phyloP scores from a whole-genome alignment of 2,329 filamentous ascomycete species.

The Talaromyces piceae region DNA sequence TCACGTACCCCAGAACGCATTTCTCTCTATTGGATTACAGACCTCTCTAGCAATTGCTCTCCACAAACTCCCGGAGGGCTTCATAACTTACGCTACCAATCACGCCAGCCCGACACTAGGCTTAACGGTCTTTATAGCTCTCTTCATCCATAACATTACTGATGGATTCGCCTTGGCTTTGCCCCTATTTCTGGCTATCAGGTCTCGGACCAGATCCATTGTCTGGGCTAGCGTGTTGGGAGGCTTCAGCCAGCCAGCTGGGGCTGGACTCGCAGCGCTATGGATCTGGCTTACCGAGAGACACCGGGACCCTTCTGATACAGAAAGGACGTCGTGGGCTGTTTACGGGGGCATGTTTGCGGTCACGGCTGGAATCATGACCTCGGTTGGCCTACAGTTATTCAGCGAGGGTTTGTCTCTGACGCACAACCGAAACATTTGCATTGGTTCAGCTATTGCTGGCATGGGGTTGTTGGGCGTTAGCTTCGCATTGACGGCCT shows the following conservation, averaged over 20 bases:
- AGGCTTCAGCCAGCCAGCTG: constrained; percentile 77
- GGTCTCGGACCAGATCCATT: constrained; percentile 73
- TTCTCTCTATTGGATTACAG: constrained; percentile 89
- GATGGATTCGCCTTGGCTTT: constrained; percentile 94
- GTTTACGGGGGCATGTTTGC: constrained; percentile 66
- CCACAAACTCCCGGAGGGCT: constrained; percentile 85
- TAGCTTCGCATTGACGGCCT: constrained; percentile 74
- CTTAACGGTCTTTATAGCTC: constrained; percentile 84
- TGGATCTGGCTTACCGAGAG: constrained; percentile 70
- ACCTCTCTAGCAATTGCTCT: constrained; percentile 91
- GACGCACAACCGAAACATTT: constrained; percentile 43
- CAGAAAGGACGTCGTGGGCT: constrained; percentile 43
- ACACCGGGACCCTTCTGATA: constrained; percentile 28
- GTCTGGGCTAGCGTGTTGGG: constrained; percentile 76
- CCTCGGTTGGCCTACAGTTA: constrained; percentile 80
- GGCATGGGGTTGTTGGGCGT: constrained; percentile 81
- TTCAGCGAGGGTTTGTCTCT: constrained; percentile 79
- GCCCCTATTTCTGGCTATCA: constrained; percentile 83
- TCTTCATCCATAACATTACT: constrained; percentile 97
- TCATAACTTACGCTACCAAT: constrained; percentile 93
- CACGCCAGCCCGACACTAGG: constrained; percentile 86
- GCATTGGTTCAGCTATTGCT: constrained; percentile 32
- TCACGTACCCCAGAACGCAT: constrained; percentile 89
- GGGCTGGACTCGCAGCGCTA: constrained; percentile 72
- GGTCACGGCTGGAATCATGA: constrained; percentile 87